Percentiles rank a stretch among this genome's conserved stretches.
Evolutionary conservation across 495 filamentous ascomycete genomes (phyloP).

Genomic region (Tuber aestivum): DNA sequence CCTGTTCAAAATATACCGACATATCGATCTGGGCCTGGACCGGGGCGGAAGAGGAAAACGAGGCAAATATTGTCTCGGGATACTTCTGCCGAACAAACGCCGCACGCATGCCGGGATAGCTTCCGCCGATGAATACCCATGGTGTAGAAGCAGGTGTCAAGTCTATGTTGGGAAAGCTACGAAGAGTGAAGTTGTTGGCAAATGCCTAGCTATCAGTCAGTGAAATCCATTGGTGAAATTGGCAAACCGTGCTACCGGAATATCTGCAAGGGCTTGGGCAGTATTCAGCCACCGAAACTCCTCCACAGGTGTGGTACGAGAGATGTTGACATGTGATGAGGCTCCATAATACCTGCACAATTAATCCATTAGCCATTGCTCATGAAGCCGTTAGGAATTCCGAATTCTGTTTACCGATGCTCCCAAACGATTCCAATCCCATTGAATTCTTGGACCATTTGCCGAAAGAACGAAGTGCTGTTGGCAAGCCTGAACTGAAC

Average conservation of each 20-base stretch:
- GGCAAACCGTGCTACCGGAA: slow-evolving; percentile 47
- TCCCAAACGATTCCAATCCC: slow-evolving; percentile 57
- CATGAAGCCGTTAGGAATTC: not conserved
- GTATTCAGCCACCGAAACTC: slow-evolving; percentile 50
- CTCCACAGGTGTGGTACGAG: slow-evolving; percentile 47
- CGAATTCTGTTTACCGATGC: slow-evolving; percentile 47
- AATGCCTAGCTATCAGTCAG: slow-evolving; percentile 51
- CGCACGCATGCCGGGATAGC: slow-evolving; percentile 54
- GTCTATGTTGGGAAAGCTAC: slow-evolving; percentile 42
- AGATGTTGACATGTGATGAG: slow-evolving; percentile 50
- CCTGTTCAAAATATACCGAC: slow-evolving; percentile 51
- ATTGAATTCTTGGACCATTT: slow-evolving; percentile 48
- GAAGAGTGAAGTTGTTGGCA: slow-evolving; percentile 49
- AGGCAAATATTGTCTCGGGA: slow-evolving; percentile 52
- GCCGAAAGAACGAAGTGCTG: slow-evolving; percentile 46
- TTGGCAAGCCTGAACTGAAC: slow-evolving; percentile 22
- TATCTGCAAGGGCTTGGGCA: slow-evolving; percentile 51
- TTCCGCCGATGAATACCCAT: slow-evolving; percentile 58
- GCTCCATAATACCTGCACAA: slow-evolving; percentile 50
- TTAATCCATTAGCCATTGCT: slow-evolving; percentile 12
- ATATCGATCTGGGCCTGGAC: slow-evolving; percentile 54
- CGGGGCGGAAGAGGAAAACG: slow-evolving; percentile 55
- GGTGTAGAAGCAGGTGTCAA: slow-evolving; percentile 50
- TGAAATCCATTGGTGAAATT: slow-evolving; percentile 48
- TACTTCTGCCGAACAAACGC: slow-evolving; percentile 54